Conservation (phyloP, 192 early-diverging fungal species). For the Backusella psychrophila region DNA sequence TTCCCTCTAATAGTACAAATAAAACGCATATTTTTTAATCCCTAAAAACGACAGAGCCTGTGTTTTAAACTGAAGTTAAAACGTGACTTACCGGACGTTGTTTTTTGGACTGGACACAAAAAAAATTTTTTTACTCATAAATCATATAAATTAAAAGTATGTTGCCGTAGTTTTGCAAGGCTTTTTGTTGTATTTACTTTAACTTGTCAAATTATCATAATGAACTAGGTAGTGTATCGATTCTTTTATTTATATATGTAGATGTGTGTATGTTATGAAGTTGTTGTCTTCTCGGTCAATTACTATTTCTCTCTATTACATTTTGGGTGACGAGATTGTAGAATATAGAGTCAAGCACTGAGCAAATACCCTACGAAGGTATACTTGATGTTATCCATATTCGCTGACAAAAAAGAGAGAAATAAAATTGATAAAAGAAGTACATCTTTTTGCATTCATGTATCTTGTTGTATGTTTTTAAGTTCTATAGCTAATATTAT, state of each 20-base stretch:
- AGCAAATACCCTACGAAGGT: constrained; percentile 12
- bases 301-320: not conserved
- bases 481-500: not conserved
- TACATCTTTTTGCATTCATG: not conserved
- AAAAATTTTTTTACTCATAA: not conserved
- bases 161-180: not conserved
- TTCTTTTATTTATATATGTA: not conserved
- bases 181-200: not conserved
- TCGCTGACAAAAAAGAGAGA: constrained; percentile 13
- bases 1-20: not conserved
- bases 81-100: constrained; percentile 1
- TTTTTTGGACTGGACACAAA: not conserved
- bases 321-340: constrained; percentile 19
- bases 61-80: constrained; percentile 5
- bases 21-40: not conserved
- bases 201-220: not conserved
- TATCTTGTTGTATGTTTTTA: not conserved
- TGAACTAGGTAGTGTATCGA: not conserved
- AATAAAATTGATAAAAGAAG: not conserved
- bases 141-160: not conserved
- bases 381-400: constrained; percentile 15
- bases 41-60: not conserved
- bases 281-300: not conserved
- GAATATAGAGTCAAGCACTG: constrained; percentile 21
- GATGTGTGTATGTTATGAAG: not conserved